Conservation (phyloP, 1,139 yeast genomes). For the Hanseniaspora sp. region DNA sequence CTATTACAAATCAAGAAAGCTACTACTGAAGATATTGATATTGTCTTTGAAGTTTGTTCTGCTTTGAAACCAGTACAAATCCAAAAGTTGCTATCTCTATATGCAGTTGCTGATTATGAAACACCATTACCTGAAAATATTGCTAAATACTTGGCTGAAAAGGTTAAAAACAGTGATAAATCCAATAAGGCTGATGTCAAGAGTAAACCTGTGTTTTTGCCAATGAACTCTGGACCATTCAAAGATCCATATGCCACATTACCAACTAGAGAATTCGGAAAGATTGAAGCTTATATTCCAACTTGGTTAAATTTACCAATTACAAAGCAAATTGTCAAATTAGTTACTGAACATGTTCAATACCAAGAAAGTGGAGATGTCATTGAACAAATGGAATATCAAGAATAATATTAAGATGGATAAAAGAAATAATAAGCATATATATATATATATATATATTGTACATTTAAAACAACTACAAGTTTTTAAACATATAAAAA, state of each 20-base stretch:
- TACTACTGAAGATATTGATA: conserved; percentile 81
- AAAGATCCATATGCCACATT: conserved; percentile 81
- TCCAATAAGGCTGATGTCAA: conserved; percentile 38
- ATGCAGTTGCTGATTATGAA: conserved; percentile 89
- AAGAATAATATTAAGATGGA: background rate
- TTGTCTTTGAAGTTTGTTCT: conserved; percentile 89
- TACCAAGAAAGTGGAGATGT: conserved; percentile 27
- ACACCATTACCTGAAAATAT: conserved; percentile 83
- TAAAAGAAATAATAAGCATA: background rate
- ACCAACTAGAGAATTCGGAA: conserved; percentile 71
- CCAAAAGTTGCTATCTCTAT: conserved; percentile 81
- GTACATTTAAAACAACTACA: background rate
- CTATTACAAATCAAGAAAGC: conserved; percentile 83
- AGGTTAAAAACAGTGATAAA: conserved; percentile 50
- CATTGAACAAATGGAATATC: conserved; percentile 1
- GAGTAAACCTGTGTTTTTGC: conserved; percentile 33
- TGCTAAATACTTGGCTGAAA: conserved; percentile 70
- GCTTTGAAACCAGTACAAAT: conserved; percentile 88
- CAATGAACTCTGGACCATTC: conserved; percentile 62
- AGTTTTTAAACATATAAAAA: no score
- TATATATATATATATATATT: background rate
- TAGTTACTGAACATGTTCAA: conserved; percentile 71
- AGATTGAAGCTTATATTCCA: conserved; percentile 94
- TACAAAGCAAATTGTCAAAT: conserved; percentile 76
- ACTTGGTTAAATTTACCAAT: conserved; percentile 86